These are phyloP conservation scores for Citrullus colocynthis DNA, from an alignment of 306 rosid species.

Conservation along the genomic window DNA sequence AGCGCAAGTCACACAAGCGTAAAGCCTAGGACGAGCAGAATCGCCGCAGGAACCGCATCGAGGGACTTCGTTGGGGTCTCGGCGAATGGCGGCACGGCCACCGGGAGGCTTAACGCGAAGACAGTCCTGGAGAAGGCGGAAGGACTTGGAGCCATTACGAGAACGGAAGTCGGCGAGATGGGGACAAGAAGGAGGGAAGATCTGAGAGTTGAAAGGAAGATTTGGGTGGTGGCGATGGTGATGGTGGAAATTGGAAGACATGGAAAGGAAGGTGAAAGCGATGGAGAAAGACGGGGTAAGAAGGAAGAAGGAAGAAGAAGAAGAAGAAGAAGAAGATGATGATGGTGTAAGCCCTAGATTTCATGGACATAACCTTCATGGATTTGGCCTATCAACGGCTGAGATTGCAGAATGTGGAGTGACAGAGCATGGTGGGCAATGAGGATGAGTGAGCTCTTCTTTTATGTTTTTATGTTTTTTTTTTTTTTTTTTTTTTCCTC, in stretches of 20 bases:
- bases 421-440: slow-evolving; percentile 26
- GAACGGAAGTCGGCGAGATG: slow-evolving; percentile 68
- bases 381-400: slow-evolving; percentile 39
- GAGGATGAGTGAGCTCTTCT: background rate
- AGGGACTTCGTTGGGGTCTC: slow-evolving; percentile 61
- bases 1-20: slow-evolving; percentile 69
- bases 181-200: slow-evolving; percentile 50
- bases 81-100: slow-evolving; percentile 70
- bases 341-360: slow-evolving; percentile 35
- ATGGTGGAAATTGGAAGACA: slow-evolving; percentile 50
- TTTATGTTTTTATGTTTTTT: background rate
- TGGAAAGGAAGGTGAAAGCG: slow-evolving; percentile 24
- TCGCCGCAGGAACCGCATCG: slow-evolving; percentile 48
- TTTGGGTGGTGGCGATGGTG: background rate
- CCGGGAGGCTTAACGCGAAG: slow-evolving; percentile 70
- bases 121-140: slow-evolving; percentile 60
- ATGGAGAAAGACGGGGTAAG: slow-evolving; percentile 4
- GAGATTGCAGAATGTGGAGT: slow-evolving; percentile 27
- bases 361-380: slow-evolving; percentile 25
- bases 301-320: background rate
- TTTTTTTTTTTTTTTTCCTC: no score
- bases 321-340: slow-evolving; percentile 2
- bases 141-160: slow-evolving; percentile 55
- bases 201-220: slow-evolving; percentile 39
- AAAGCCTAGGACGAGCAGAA: slow-evolving; percentile 38